Evolutionary conservation across 2,329 filamentous ascomycete species (phyloP).

Genomic region (Aspergillus proliferans): DNA sequence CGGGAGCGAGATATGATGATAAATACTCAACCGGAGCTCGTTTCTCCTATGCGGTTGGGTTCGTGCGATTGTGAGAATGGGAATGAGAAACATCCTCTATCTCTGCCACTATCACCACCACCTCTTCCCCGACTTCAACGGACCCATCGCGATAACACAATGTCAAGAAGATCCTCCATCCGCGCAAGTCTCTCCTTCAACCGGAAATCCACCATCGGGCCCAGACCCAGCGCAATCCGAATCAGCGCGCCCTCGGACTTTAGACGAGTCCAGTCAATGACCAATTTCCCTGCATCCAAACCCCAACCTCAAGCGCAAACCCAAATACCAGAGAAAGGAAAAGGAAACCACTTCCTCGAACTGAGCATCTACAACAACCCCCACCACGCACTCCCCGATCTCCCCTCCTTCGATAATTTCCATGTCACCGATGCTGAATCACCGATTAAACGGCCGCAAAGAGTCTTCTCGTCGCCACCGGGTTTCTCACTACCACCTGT

Average conservation of each 20-base stretch:
- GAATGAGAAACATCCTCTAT: constrained; percentile 20
- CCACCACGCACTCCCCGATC: constrained; percentile 39
- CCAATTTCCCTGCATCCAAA: constrained; percentile 20
- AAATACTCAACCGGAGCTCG: constrained; percentile 41
- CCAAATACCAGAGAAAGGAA: background rate
- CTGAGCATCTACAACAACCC: constrained; percentile 39
- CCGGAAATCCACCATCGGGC: constrained; percentile 25
- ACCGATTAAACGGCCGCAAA: constrained; percentile 23
- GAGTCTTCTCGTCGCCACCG: constrained; percentile 21
- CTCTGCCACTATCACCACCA: constrained; percentile 30
- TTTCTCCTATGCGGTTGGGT: constrained; percentile 41
- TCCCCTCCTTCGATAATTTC: constrained; percentile 40
- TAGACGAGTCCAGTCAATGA: constrained; percentile 23
- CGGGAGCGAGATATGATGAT: constrained; percentile 35
- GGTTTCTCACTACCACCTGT: constrained; percentile 12
- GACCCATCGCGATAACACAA: constrained; percentile 32
- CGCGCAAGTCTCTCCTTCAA: constrained; percentile 36
- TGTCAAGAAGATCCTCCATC: constrained; percentile 33
- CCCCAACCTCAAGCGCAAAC: background rate
- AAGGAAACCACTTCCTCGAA: constrained; percentile 38
- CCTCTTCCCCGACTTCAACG: too few species aligned
- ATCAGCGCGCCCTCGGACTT: constrained; percentile 35
- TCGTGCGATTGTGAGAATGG: constrained; percentile 36
- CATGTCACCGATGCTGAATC: constrained; percentile 19
- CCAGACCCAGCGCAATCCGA: constrained; percentile 28